Evolutionary conservation across 352 stramenopile species (phyloP).

Genomic region (Pythium sp.): DNA sequence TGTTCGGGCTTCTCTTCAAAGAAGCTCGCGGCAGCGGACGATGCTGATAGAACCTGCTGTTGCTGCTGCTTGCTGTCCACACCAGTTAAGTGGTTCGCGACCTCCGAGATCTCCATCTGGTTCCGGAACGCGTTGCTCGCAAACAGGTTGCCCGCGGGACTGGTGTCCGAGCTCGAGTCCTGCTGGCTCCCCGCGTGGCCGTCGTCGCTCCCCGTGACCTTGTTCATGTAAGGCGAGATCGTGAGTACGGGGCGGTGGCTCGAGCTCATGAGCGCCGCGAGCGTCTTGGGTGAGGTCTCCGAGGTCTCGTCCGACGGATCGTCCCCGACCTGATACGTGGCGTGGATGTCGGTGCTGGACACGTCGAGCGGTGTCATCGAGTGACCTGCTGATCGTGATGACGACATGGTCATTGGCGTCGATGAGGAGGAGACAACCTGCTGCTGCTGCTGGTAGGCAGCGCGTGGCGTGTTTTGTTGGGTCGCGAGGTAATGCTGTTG

Average conservation of each 20-base stretch:
- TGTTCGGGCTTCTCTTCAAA: constrained; percentile 30
- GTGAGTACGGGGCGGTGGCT: constrained; percentile 50
- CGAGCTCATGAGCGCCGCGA: constrained; percentile 30
- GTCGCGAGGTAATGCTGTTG: constrained; percentile 28
- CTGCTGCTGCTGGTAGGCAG: constrained; percentile 6
- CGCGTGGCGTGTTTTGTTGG: constrained; percentile 10
- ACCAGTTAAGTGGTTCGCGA: constrained; percentile 4
- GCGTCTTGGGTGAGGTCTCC: constrained; percentile 35
- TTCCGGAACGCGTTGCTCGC: constrained; percentile 69
- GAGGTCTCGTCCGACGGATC: constrained; percentile 10
- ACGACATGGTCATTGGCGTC: constrained; percentile 13
- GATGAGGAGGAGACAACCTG: background rate
- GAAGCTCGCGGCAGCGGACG: constrained; percentile 23
- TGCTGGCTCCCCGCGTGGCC: constrained; percentile 8
- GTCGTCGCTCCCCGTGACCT: constrained; percentile 36
- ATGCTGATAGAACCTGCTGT: background rate
- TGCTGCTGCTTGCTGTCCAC: constrained; percentile 10
- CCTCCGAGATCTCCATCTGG: constrained; percentile 57
- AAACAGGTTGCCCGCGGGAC: constrained; percentile 52
- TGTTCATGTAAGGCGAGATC: constrained; percentile 77
- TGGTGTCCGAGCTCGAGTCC: constrained; percentile 15
- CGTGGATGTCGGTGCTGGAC: constrained; percentile 6
- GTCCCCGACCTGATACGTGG: background rate
- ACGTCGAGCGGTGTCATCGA: constrained; percentile 22
- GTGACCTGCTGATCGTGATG: constrained; percentile 12